Percentiles rank a stretch among this genome's conserved stretches.
Evolutionary conservation across 2,329 filamentous ascomycete genomes (phyloP).

Genomic region (Calonectria pseudoreteaudii): DNA sequence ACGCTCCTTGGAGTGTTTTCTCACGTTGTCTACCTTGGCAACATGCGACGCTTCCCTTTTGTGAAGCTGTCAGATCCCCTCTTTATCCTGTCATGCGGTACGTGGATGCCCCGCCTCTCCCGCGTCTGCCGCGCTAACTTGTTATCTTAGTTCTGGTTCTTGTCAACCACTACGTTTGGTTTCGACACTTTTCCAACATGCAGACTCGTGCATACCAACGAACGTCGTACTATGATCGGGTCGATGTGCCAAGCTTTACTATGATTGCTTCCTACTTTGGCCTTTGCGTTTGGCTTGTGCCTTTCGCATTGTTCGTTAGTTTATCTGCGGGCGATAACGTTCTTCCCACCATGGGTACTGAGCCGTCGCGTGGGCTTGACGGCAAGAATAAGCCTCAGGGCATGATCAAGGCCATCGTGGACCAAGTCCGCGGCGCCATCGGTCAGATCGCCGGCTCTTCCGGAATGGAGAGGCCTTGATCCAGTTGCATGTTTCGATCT

Average conservation of each 20-base stretch:
- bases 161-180: constrained; percentile 95
- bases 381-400: constrained; percentile 68
- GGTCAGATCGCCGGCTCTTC: constrained; percentile 54
- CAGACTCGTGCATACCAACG: constrained; percentile 69
- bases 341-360: constrained; percentile 87
- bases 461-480: constrained; percentile 40
- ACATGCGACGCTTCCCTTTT: constrained; percentile 79
- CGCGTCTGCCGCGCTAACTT: constrained; percentile 14
- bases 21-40: constrained; percentile 88
- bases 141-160: constrained; percentile 78
- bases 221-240: constrained; percentile 72
- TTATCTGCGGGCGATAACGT: constrained; percentile 95
- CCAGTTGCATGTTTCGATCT: background rate
- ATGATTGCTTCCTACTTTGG: constrained; percentile 98
- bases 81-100: constrained; percentile 86
- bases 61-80: constrained; percentile 90
- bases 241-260: constrained; percentile 82
- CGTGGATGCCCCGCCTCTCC: constrained; percentile 40
- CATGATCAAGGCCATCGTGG: constrained; percentile 75
- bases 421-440: constrained; percentile 66
- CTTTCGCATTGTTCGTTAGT: constrained; percentile 94
- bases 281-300: constrained; percentile 95
- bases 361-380: constrained; percentile 59
- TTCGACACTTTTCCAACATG: constrained; percentile 84
- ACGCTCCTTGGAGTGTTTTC: constrained; percentile 81